These are phyloP conservation scores for Russula brevipes DNA, from an alignment of 768 basidiomycete genomes.

Conservation along the genomic window DNA sequence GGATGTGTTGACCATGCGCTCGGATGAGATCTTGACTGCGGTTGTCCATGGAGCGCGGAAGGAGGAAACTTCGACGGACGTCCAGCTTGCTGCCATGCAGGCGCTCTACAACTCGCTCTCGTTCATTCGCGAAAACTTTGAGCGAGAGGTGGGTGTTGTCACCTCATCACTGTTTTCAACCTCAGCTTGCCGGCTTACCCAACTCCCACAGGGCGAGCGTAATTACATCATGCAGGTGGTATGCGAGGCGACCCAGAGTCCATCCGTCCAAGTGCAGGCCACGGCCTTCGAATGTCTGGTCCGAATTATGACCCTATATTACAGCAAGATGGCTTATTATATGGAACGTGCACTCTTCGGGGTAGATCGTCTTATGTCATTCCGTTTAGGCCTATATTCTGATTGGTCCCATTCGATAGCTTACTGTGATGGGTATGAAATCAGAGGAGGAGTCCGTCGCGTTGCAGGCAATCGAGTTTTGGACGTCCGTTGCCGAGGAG, in stretches of 20 bases:
- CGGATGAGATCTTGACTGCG: slow-evolving; percentile 96
- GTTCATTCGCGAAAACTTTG: slow-evolving; percentile 97
- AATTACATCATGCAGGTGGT: slow-evolving; percentile 99
- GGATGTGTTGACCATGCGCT: slow-evolving; percentile 79
- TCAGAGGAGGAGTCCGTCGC: slow-evolving; percentile 86
- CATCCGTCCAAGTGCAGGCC: slow-evolving; percentile 79
- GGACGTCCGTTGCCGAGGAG: slow-evolving; percentile 98
- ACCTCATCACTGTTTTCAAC: not conserved
- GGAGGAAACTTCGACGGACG: slow-evolving; percentile 86
- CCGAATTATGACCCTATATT: slow-evolving; percentile 95
- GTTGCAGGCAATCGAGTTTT: slow-evolving; percentile 96
- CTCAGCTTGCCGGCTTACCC: slow-evolving; percentile 9
- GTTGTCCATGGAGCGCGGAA: slow-evolving; percentile 98
- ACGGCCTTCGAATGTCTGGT: slow-evolving; percentile 94
- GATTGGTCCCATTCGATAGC: slow-evolving; percentile 39
- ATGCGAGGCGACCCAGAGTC: slow-evolving; percentile 93
- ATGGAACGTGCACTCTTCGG: slow-evolving; percentile 99
- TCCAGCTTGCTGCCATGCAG: slow-evolving; percentile 89
- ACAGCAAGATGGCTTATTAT: slow-evolving; percentile 98
- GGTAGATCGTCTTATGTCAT: slow-evolving; percentile 44
- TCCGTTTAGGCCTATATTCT: not conserved
- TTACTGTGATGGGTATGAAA: slow-evolving; percentile 98
- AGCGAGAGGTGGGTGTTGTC: slow-evolving; percentile 71
- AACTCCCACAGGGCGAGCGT: slow-evolving; percentile 73
- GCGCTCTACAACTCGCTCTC: slow-evolving; percentile 94